phyloP scores from a whole-genome alignment of 768 basidiomycete genomes.

The Melanogaster broomeanus region DNA sequence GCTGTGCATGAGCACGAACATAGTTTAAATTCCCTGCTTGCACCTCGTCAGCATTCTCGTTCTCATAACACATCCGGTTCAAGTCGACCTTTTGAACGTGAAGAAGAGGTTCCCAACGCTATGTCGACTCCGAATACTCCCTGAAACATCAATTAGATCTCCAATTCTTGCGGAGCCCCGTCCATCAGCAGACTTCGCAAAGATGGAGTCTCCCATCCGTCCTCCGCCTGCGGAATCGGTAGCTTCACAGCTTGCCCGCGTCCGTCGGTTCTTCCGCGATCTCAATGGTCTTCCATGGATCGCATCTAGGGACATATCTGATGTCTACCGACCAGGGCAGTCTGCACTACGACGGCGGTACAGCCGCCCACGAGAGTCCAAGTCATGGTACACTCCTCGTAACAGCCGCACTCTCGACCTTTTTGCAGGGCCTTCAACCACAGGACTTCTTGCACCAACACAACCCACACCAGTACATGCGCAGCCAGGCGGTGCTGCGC shows the following conservation, averaged over 20 bases:
- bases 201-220: conserved; percentile 47
- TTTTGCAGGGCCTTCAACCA: conserved; percentile 33
- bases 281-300: conserved; percentile 50
- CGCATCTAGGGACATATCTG: conserved; percentile 44
- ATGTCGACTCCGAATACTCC: conserved; percentile 32
- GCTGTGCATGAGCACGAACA: conserved; percentile 26
- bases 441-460: conserved; percentile 27
- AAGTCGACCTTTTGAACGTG: conserved; percentile 26
- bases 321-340: conserved; percentile 47
- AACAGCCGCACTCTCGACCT: conserved; percentile 28
- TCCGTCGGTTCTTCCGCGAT: conserved; percentile 38
- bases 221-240: conserved; percentile 37
- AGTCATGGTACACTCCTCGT: conserved; percentile 31
- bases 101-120: conserved; percentile 24
- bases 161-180: conserved; percentile 43
- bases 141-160: conserved; percentile 28
- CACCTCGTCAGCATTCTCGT: conserved; percentile 17
- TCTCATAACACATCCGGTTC: conserved; percentile 23
- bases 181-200: conserved; percentile 48
- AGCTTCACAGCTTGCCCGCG: conserved; percentile 37
- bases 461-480: conserved; percentile 5
- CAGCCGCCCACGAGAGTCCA: conserved; percentile 26
- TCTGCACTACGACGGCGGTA: conserved; percentile 26
- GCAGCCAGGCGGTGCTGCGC: conserved; percentile 16
- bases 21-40: conserved; percentile 9